Percentiles rank a stretch among this genome's conserved stretches.
Conservation (phyloP, 768 basidiomycete species). For the Suillus bovinus region DNA sequence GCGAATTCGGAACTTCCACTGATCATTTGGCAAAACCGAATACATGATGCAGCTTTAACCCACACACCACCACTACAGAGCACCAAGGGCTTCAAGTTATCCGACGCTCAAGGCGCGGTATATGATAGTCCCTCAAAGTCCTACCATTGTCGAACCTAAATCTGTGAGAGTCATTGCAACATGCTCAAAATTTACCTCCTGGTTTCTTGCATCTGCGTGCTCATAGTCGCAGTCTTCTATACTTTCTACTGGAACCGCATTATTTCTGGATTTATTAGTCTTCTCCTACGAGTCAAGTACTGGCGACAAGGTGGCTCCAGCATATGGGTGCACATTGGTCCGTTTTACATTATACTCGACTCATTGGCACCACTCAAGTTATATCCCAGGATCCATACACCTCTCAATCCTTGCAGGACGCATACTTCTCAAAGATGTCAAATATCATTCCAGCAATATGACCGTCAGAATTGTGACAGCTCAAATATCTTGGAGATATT, state of each 20-base stretch:
- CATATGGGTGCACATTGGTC: slow-evolving; percentile 84
- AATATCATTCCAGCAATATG: slow-evolving; percentile 92
- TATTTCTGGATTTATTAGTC: slow-evolving; percentile 65
- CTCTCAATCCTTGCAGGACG: slow-evolving; percentile 86
- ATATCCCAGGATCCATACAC: slow-evolving; percentile 76
- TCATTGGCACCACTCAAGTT: slow-evolving; percentile 9
- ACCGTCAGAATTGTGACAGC: slow-evolving; percentile 82
- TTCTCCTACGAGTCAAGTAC: slow-evolving; percentile 64
- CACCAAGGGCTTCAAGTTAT: not conserved
- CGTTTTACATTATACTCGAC: slow-evolving; percentile 19
- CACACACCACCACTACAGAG: not conserved
- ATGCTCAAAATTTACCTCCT: slow-evolving; percentile 67
- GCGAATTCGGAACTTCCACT: not conserved
- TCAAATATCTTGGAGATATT: slow-evolving; percentile 91
- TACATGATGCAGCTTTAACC: slow-evolving; percentile 1
- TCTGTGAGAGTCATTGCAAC: slow-evolving; percentile 1
- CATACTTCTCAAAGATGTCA: slow-evolving; percentile 83
- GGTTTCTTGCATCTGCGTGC: slow-evolving; percentile 59
- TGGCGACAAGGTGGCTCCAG: slow-evolving; percentile 82
- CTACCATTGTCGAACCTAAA: not conserved
- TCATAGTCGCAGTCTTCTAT: slow-evolving; percentile 62
- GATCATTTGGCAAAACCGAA: not conserved
- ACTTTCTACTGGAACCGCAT: slow-evolving; percentile 93
- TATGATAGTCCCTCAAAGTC: not conserved
- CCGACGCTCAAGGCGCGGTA: not conserved